phyloP scores from a whole-genome alignment of 2,329 filamentous ascomycete genomes.

The Phialophora tarda region DNA sequence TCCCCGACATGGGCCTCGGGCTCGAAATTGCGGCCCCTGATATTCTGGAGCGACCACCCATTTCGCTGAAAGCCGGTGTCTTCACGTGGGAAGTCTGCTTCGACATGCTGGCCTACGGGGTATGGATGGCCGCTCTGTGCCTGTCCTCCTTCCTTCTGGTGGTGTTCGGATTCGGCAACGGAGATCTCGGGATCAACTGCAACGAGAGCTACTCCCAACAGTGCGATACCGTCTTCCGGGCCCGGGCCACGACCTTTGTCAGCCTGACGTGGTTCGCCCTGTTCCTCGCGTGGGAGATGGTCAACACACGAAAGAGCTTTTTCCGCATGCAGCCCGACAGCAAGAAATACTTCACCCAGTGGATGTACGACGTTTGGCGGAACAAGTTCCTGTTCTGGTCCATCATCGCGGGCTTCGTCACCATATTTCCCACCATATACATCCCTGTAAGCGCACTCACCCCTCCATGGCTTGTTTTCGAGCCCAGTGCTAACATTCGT shows the following conservation, averaged over 20 bases:
- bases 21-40: constrained; percentile 76
- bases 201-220: constrained; percentile 61
- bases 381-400: constrained; percentile 75
- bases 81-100: constrained; percentile 74
- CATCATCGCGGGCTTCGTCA: constrained; percentile 62
- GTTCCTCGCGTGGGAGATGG: constrained; percentile 79
- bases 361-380: constrained; percentile 70
- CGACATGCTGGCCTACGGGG: constrained; percentile 80
- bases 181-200: constrained; percentile 64
- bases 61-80: constrained; percentile 64
- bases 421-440: constrained; percentile 67
- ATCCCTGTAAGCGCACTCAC: constrained; percentile 56
- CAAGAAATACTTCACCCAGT: constrained; percentile 67
- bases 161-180: constrained; percentile 66
- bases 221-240: constrained; percentile 71
- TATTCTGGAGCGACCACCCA: constrained; percentile 77
- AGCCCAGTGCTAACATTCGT: not conserved
- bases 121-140: constrained; percentile 75
- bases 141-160: constrained; percentile 68
- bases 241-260: constrained; percentile 74
- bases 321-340: constrained; percentile 73
- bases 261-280: constrained; percentile 77
- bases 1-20: constrained; percentile 86
- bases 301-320: constrained; percentile 73
- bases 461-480: too few species aligned